Conservation (phyloP, 2,329 filamentous ascomycete species). For the Venturiaceae sp. region DNA sequence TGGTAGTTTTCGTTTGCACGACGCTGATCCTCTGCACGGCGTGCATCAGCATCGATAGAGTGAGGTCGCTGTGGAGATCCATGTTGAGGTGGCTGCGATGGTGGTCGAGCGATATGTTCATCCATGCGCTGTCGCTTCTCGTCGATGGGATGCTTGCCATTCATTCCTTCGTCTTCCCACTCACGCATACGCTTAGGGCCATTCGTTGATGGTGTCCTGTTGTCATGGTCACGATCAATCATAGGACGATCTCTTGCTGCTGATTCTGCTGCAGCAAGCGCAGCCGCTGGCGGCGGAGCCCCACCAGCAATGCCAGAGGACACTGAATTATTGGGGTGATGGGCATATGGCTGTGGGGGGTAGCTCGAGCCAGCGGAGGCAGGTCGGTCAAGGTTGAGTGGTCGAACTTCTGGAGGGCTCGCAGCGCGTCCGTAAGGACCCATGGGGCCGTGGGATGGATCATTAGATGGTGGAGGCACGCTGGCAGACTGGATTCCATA, state of each 20-base stretch:
- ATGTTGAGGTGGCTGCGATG: background rate
- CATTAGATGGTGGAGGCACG: slow-evolving; percentile 44
- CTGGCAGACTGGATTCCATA: slow-evolving; percentile 31
- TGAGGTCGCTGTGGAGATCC: slow-evolving; percentile 42
- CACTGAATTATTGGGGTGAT: slow-evolving; percentile 55
- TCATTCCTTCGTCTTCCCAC: slow-evolving; percentile 67
- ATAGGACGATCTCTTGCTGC: slow-evolving; percentile 35
- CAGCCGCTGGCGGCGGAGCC: slow-evolving; percentile 56
- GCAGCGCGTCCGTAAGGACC: slow-evolving; percentile 62
- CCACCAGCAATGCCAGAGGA: slow-evolving; percentile 57
- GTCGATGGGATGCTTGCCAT: slow-evolving; percentile 73
- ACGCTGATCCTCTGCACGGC: slow-evolving; percentile 53
- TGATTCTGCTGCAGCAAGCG: slow-evolving; percentile 58
- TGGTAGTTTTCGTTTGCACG: slow-evolving; percentile 73
- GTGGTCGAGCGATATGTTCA: slow-evolving; percentile 59
- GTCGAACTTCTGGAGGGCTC: slow-evolving; percentile 74
- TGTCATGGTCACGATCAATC: slow-evolving; percentile 49
- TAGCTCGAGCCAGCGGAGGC: slow-evolving; percentile 88
- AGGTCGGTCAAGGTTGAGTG: slow-evolving; percentile 66
- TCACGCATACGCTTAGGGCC: slow-evolving; percentile 79
- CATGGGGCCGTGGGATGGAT: slow-evolving; percentile 34
- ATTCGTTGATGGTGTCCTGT: slow-evolving; percentile 57
- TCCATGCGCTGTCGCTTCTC: slow-evolving; percentile 81
- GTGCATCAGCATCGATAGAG: slow-evolving; percentile 48
- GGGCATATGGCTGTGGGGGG: slow-evolving; percentile 69